A percentile compares a stretch with the other conserved stretches of the same genome.
These are phyloP conservation scores for Stephanodiscus minutulus DNA, from an alignment of 108 stramenopile genomes.

Conservation along the genomic window DNA sequence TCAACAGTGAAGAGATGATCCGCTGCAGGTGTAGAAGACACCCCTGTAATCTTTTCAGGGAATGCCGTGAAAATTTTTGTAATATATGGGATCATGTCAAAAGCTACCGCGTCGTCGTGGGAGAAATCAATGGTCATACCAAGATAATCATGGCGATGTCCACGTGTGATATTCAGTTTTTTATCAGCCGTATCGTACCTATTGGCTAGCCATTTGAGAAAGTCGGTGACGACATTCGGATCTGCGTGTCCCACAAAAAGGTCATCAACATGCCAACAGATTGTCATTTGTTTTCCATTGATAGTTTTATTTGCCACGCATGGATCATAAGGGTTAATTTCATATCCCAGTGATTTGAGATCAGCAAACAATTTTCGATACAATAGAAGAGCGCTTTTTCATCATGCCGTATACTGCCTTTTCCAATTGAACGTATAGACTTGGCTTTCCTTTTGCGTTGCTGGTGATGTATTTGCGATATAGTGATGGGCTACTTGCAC, in stretches of 20 bases:
- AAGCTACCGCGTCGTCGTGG: constrained; percentile 10
- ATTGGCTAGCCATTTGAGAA: constrained; percentile 11
- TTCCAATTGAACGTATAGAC: constrained; percentile 29
- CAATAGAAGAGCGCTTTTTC: constrained; percentile 29
- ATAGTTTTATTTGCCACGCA: constrained; percentile 39
- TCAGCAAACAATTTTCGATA: constrained; percentile 33
- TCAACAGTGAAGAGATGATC: constrained; percentile 29
- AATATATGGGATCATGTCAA: constrained; percentile 41
- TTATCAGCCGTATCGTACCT: constrained; percentile 12
- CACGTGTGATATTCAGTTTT: constrained; percentile 2
- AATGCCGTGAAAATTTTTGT: constrained; percentile 23
- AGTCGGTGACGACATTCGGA: constrained; percentile 5
- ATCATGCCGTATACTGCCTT: constrained; percentile 53
- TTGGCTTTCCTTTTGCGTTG: constrained; percentile 24
- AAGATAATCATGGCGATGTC: constrained; percentile 39
- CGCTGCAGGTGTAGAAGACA: constrained; percentile 26
- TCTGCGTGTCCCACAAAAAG: constrained; percentile 31
- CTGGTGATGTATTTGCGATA: constrained; percentile 22
- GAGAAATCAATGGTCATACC: constrained; percentile 52
- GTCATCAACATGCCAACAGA: constrained; percentile 53
- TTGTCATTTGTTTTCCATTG: constrained; percentile 45
- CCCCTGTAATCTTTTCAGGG: constrained; percentile 13
- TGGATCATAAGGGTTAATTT: constrained; percentile 43
- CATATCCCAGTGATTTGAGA: constrained; percentile 25
- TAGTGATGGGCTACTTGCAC: constrained; percentile 16